Percentiles rank a stretch among this genome's conserved stretches.
Conservation (phyloP, 2,329 filamentous ascomycete species). For the Sphaerostilbella broomeana region DNA sequence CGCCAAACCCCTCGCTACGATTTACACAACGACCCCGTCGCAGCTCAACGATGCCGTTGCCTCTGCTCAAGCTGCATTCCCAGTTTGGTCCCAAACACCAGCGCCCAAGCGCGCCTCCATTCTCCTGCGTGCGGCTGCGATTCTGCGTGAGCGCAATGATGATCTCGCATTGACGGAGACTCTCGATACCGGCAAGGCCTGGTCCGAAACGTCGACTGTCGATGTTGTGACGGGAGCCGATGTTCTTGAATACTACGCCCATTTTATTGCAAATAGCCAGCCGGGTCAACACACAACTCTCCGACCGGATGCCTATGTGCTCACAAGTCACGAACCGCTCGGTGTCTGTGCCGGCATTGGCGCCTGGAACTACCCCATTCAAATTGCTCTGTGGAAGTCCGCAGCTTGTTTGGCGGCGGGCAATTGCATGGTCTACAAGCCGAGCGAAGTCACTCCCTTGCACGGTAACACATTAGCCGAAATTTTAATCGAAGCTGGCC, state of each 20-base stretch:
- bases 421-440: slow-evolving; percentile 89
- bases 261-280: slow-evolving; percentile 69
- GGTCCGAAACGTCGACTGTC: slow-evolving; percentile 75
- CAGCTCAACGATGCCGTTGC: slow-evolving; percentile 67
- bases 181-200: slow-evolving; percentile 79
- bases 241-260: slow-evolving; percentile 81
- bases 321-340: slow-evolving; percentile 73
- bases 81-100: slow-evolving; percentile 68
- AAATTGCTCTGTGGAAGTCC: slow-evolving; percentile 87
- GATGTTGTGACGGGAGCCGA: slow-evolving; percentile 79
- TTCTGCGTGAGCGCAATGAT: slow-evolving; percentile 72
- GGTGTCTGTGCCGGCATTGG: slow-evolving; percentile 84
- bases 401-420: slow-evolving; percentile 78
- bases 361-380: slow-evolving; percentile 88
- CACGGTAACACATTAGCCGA: slow-evolving; percentile 70
- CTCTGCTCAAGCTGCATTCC: slow-evolving; percentile 66
- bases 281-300: slow-evolving; percentile 75
- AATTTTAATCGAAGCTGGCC: slow-evolving; percentile 70
- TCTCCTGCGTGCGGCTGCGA: slow-evolving; percentile 65
- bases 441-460: slow-evolving; percentile 80
- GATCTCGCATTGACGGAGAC: slow-evolving; percentile 74
- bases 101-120: slow-evolving; percentile 70
- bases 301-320: slow-evolving; percentile 70
- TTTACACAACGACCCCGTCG: slow-evolving; percentile 60
- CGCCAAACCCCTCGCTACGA: slow-evolving; percentile 58